Evolutionary conservation across 2,329 filamentous ascomycete species (phyloP), one percentile per base, ranked within the genome.

Genomic region (Trichoderma oligosporum): DNA sequence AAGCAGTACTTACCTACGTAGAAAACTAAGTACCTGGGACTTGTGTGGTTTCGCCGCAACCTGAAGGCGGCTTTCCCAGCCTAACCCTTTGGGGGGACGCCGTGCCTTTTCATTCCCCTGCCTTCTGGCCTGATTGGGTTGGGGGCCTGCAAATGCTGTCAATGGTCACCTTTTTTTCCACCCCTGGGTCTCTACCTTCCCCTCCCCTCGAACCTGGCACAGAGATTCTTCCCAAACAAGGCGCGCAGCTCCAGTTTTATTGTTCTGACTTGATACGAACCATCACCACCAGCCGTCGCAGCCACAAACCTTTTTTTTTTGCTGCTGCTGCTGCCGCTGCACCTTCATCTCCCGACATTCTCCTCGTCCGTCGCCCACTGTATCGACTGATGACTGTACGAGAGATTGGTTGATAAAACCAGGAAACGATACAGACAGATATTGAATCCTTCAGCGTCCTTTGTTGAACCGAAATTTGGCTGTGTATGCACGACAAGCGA

Each of bases 211-310:
- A 35, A 24, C 33, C 33, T 12, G 44, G 44, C 18, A 6, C 27
- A 20, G 44, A 29, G 33, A 46, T 22, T 45, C 44, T 18, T 18
- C 36, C 55, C 55, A 57, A 57, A 51, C 44, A 52, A 51, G 45
- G 29, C 45, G 36, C 46, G 38, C 54, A 44, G 36, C 47, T 57
- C 45, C 55, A 57, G 44, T 48, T 48, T 52, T 56, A 56, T 38
- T 54, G 20, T 18, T 24, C 42, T 36, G 27, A 27, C 53, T 41
- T 25, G 44, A 38, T 48, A 41, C 49, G 33, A n/a, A 55, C 52
- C 52, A 55, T 42, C 56, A 58, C 52, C 42, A 47, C 56, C 48
- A 45, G 47, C 45, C 54, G 41, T 41, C 53, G 53, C 53, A 47
- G 53, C 53, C 53, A 56, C 53, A 56, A 55, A 47, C 41, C 42